These are phyloP conservation scores for Cetradonia linearis DNA, from an alignment of 495 filamentous ascomycete species.

Conservation along the genomic window DNA sequence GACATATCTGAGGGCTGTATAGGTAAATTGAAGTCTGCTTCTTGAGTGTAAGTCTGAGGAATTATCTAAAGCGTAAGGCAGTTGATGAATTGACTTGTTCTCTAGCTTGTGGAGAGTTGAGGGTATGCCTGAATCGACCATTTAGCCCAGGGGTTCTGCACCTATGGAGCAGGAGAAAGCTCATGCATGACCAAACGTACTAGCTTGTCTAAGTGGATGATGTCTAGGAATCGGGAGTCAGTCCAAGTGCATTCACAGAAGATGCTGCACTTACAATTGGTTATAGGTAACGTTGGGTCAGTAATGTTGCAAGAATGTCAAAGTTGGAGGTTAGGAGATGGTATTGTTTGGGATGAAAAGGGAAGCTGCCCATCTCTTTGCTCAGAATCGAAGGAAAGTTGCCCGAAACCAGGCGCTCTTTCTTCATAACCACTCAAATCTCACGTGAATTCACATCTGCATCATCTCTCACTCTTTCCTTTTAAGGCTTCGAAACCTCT, in stretches of 20 bases:
- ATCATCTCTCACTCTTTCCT: neutral
- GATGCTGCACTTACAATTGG: neutral
- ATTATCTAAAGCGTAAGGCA: neutral
- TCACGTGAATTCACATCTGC: neutral
- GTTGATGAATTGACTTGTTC: neutral
- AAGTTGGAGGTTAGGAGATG: neutral
- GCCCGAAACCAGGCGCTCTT: neutral
- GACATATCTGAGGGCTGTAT: neutral
- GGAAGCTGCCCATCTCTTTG: neutral
- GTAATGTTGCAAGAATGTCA: neutral
- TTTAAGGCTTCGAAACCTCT: constrained; percentile 45
- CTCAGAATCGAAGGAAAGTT: constrained; percentile 1
- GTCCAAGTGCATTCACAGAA: neutral
- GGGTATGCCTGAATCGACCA: neutral
- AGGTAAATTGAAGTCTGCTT: neutral
- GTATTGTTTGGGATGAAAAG: neutral
- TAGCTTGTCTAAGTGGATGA: neutral
- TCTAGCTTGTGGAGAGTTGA: neutral
- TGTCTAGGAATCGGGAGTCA: neutral
- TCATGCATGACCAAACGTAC: neutral
- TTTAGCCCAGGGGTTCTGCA: neutral
- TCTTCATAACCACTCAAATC: neutral
- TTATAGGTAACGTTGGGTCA: neutral
- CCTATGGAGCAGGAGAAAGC: neutral
- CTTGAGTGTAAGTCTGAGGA: neutral